These are phyloP conservation scores for Basidiobolus meristosporus DNA, from an alignment of 371 early-diverging fungal species.

Conservation along the genomic window DNA sequence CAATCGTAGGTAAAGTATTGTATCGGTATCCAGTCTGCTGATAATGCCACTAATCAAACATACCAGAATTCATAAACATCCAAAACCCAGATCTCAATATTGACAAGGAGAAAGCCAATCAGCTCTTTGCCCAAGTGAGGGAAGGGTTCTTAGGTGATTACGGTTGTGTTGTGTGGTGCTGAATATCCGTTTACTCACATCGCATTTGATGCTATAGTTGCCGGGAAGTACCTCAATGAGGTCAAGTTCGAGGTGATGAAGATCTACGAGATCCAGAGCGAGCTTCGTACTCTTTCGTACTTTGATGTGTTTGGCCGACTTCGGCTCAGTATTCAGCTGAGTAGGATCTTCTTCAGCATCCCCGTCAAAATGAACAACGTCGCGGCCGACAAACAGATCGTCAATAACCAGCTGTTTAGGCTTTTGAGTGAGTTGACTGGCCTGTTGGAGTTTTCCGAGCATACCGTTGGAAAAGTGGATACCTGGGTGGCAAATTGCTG, in stretches of 20 bases:
- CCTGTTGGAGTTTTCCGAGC: background rate
- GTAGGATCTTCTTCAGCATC: constrained; percentile 25
- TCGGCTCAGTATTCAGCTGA: constrained; percentile 26
- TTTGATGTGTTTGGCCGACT: constrained; percentile 34
- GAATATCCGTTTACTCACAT: background rate
- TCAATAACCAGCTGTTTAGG: background rate
- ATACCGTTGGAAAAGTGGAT: background rate
- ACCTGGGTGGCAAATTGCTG: background rate
- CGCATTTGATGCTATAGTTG: constrained; percentile 11
- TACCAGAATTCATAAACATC: background rate
- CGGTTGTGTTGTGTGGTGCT: background rate
- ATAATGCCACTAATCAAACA: background rate
- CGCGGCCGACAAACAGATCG: background rate
- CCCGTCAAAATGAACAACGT: constrained; percentile 12
- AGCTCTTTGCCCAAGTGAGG: background rate
- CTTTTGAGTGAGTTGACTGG: background rate
- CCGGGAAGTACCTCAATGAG: constrained; percentile 33
- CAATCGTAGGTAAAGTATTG: constrained; percentile 29
- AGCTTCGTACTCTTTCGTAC: constrained; percentile 27
- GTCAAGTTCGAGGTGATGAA: constrained; percentile 34
- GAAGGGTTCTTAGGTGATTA: background rate
- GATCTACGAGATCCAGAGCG: constrained; percentile 33
- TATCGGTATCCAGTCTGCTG: background rate
- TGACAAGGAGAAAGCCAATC: background rate
- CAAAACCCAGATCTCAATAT: background rate